Percentiles rank a stretch among this genome's conserved stretches.
phyloP scores from a whole-genome alignment of 352 stramenopile species.

The Phytopythium cucurbitacearum region DNA sequence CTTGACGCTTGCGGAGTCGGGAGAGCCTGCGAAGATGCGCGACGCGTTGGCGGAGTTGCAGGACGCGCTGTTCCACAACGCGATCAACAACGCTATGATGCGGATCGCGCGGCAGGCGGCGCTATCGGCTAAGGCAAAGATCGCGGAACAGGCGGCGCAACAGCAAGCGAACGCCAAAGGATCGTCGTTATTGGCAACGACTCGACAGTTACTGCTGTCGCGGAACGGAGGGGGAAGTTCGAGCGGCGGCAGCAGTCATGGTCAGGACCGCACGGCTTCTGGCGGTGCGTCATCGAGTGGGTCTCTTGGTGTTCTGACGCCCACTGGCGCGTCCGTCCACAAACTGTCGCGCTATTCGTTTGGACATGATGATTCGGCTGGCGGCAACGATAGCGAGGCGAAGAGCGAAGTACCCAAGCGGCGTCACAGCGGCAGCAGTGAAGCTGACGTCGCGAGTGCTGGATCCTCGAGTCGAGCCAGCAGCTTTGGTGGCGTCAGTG shows the following conservation, averaged over 20 bases:
- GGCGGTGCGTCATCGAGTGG: constrained; percentile 9
- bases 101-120: constrained; percentile 75
- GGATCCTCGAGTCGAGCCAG: constrained; percentile 1
- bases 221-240: constrained; percentile 12
- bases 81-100: constrained; percentile 80
- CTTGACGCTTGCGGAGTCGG: constrained; percentile 35
- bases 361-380: constrained; percentile 27
- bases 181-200: constrained; percentile 68
- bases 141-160: constrained; percentile 72
- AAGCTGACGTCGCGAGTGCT: constrained; percentile 22
- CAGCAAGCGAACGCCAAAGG: constrained; percentile 54
- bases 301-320: constrained; percentile 38
- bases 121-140: constrained; percentile 74
- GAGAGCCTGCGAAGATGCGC: constrained; percentile 53
- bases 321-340: constrained; percentile 49
- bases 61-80: constrained; percentile 63
- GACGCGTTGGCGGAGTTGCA: constrained; percentile 48
- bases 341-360: constrained; percentile 45
- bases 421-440: constrained; percentile 36
- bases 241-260: constrained; percentile 20
- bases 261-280: constrained; percentile 24
- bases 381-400: constrained; percentile 29
- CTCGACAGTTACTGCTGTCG: constrained; percentile 55
- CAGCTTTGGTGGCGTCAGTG: constrained; percentile 10
- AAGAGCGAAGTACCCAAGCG: constrained; percentile 18